Conservation (phyloP, 352 stramenopile species). For the Globisporangium ultimum region DNA sequence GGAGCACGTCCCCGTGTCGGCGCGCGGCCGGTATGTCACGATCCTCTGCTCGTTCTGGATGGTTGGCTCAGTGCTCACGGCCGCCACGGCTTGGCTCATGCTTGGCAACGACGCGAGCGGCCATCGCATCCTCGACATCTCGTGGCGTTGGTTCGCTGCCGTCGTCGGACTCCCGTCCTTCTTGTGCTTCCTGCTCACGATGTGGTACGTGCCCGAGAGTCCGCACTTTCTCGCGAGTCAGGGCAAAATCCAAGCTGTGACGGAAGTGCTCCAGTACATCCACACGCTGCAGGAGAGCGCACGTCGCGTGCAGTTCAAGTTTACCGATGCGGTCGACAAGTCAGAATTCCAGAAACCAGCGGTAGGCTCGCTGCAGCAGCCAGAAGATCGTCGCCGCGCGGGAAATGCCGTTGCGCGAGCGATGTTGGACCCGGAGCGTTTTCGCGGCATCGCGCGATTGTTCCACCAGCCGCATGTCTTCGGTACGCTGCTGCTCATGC, state of each 20-base stretch:
- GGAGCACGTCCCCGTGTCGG: constrained; percentile 74
- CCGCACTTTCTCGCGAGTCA: constrained; percentile 72
- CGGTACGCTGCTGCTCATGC: constrained; percentile 61
- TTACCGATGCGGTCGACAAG: constrained; percentile 35
- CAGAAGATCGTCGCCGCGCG: constrained; percentile 13
- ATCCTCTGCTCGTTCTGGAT: constrained; percentile 92
- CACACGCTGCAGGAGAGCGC: constrained; percentile 42
- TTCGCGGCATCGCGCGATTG: constrained; percentile 39
- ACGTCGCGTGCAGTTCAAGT: constrained; percentile 60
- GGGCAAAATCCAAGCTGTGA: constrained; percentile 47
- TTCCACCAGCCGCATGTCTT: constrained; percentile 39
- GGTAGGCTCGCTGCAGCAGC: background rate
- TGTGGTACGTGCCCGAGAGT: constrained; percentile 78
- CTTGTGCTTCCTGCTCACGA: constrained; percentile 58
- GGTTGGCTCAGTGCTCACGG: constrained; percentile 81
- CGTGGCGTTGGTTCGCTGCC: constrained; percentile 81
- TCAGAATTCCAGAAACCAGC: background rate
- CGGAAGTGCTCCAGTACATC: constrained; percentile 63
- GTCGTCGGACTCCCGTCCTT: constrained; percentile 74
- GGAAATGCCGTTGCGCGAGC: constrained; percentile 51
- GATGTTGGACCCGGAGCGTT: constrained; percentile 62
- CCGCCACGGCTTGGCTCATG: constrained; percentile 83
- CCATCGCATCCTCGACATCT: constrained; percentile 62
- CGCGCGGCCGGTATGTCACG: constrained; percentile 77
- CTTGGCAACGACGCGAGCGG: constrained; percentile 59